A percentile compares a stretch with the other conserved stretches of the same genome.
These are phyloP conservation scores for Pyricularia sp. DNA, from an alignment of 2,329 filamentous ascomycete genomes.

Conservation along the genomic window DNA sequence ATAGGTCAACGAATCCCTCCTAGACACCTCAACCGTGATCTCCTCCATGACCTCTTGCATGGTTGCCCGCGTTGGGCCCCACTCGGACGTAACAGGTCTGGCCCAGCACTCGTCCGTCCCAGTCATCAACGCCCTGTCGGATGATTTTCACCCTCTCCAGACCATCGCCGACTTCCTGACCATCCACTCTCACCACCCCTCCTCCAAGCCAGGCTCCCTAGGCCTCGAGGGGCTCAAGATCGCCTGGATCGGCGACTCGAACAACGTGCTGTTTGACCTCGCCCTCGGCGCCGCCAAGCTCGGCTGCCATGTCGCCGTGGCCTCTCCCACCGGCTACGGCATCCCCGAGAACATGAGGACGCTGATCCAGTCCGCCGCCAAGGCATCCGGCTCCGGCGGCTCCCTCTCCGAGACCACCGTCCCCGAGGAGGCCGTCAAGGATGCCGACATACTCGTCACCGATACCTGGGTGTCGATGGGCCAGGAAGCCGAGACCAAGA, in stretches of 20 bases:
- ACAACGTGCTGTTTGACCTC: conserved; percentile 92
- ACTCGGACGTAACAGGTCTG: conserved; percentile 59
- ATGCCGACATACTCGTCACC: conserved; percentile 82
- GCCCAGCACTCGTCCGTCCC: conserved; percentile 64
- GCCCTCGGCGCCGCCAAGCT: conserved; percentile 79
- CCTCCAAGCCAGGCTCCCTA: conserved; percentile 34
- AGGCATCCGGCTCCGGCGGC: conserved; percentile 34
- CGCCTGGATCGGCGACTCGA: conserved; percentile 92
- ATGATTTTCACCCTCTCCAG: conserved; percentile 88
- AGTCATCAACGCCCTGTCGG: conserved; percentile 77
- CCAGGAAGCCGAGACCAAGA: conserved; percentile 72
- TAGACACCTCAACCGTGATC: conserved; percentile 82
- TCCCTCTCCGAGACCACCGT: conserved; percentile 61
- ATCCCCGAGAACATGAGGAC: conserved; percentile 65
- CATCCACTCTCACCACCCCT: conserved; percentile 59
- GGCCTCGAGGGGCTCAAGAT: conserved; percentile 76
- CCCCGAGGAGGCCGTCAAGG: conserved; percentile 74
- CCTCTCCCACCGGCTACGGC: conserved; percentile 71
- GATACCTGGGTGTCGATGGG: conserved; percentile 99
- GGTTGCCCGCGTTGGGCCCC: conserved; percentile 64
- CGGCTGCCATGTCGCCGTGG: conserved; percentile 75
- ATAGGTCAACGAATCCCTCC: conserved; percentile 83
- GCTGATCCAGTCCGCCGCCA: conserved; percentile 53
- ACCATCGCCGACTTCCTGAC: conserved; percentile 91
- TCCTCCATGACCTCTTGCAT: conserved; percentile 86